Base-by-base conservation (phyloP, 2,329 filamentous ascomycete species). In the Botrytis fragariae region DNA sequence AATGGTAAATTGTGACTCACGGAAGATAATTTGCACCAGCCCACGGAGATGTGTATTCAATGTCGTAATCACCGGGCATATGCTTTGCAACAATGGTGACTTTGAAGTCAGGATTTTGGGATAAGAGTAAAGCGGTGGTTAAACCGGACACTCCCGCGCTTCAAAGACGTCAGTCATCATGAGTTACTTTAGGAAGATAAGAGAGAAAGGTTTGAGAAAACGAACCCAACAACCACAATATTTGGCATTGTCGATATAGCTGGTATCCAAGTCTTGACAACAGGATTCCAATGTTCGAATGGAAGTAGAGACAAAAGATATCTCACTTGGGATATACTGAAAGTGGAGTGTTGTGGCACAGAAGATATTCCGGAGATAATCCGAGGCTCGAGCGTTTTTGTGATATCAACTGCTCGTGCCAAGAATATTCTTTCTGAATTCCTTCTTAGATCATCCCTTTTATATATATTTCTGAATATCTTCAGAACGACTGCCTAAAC, bases 41-140 rank as follows among this genome's bases (percentile, higher is more conserved):
- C 92, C 93, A 97, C 0, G 93, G 94, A 9, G 93, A 97, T 0
- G 93, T 91, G 81, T 97, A 98, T 85, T 97, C 92, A 77, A 95
- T 91, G 77, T 95, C 92, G 82, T 95, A 96, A 84, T 98, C 95
- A 51, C 95, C 95, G 0, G 95, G 95, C 92, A 97, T 96, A 81
- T 97, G 92, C 80, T 95, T 97, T 8, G 93, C 92, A 45, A 94
- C 85, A 51, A 97, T 85, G 0, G 92, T 94, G 76, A 97, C 83
- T 39, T 85, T 84, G 77, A 90, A 86, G 18, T 82, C 79, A 8
- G 84, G 82, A 77, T 89, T 86, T 74, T 85, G 85, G 20, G 90
- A 90, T 22, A 92, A 83, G 25, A 89, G 82, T 37, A 91, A 84
- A 51, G 90, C 90, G 2, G 89, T 91, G 3, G 90, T 92, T 70